Evolutionary conservation across 768 basidiomycete species (phyloP), one percentile per base, ranked within the genome.

Genomic region (Austroboletus eburneus): DNA sequence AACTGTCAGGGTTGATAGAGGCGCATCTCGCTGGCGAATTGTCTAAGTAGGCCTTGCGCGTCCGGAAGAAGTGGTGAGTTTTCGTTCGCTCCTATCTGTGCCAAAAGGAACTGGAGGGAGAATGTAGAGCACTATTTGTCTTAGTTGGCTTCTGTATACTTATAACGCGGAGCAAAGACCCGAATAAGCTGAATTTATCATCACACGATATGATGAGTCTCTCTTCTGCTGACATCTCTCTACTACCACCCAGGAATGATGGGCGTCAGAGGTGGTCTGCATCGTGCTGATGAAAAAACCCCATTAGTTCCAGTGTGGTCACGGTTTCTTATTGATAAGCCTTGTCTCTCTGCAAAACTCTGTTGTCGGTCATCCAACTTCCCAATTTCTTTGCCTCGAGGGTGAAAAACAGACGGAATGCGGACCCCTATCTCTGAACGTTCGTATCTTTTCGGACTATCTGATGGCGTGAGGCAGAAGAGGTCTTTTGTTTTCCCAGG

Each of bases 331-430:
- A 29, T 36, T 46, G 50, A 50, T 46, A 42, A 45, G 34, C 43
- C n/a, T 23, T 46, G 39, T 46, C 25, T 38, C 45, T 39, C 40
- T 27, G 23, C 32, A 27, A 39, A 40, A 24, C 18, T 34, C 14
- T 22, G 6, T 39, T 29, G 9, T n/a, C 32, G 27, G 13, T 10
- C 27, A 10, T 27, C 2, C 9, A n/a, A n/a, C n/a, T 30, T 47
- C 18, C 43, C n/a, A 27, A 38, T 44, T 25, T 14, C 23, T 38
- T 22, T 50, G 67, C 76, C 76, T 77, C 73, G 71, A 76, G 76
- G 76, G 75, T 69, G 57, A 71, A 73, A 70, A 72, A 41, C 22
- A 35, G 39, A 12, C 27, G 12, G 7, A 27, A 27, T 39, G 34
- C 22, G 49, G 24, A 27, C 39, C 47, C 34, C 53, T 55, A 58